Evolutionary conservation across 1,139 yeast species (phyloP), one percentile per base, ranked within the genome.

Genomic region (Zygosaccharomyces pseudobailii): DNA sequence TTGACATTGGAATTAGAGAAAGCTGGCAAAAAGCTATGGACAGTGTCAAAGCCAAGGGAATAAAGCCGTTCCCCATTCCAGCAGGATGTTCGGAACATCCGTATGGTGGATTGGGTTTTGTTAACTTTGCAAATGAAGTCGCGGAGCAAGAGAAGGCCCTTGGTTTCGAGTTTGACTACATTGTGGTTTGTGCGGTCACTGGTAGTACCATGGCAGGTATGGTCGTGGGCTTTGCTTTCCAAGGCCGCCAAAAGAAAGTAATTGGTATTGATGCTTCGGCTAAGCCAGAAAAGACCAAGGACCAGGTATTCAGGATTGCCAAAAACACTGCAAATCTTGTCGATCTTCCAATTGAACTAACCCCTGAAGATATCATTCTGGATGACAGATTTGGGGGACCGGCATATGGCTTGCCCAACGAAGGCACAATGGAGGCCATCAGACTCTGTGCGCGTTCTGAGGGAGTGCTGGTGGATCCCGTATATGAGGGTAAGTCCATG

Each of bases 11-110:
- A 40, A 58, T 64, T 43, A 61, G 68, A 54, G 54, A 61, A 38
- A 63, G 67, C 1, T 64, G 64, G 54, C 54, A 63, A 42, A 62
- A 61, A 30, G 59, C 67, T 3, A 43, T 64, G 51, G 47, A 46
- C 8, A 65, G 59, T 8, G 55, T 60, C 19, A 56, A 49, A 17
- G 52, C 46, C 4, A 41, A 49, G 19, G 61, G 61, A 43, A 57
- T 48, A 57, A 63, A 63, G 39, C 68, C 68, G 40, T 64, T 61
- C 40, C 65, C 68, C 5, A 66, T 64, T 47, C 68, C 68, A 41
- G 68, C 68, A 8, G 68, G 68, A 32, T 64, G 68, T 46, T 63
- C 68, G 24, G 68, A 64, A 46, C 68, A 64, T 45, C 61, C 60
- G 25, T 62, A 58, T 37, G 68, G 68, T 48, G 68, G 67, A 41